phyloP scores from a whole-genome alignment of 2,329 filamentous ascomycete species.

The Coleophoma crateriformis region DNA sequence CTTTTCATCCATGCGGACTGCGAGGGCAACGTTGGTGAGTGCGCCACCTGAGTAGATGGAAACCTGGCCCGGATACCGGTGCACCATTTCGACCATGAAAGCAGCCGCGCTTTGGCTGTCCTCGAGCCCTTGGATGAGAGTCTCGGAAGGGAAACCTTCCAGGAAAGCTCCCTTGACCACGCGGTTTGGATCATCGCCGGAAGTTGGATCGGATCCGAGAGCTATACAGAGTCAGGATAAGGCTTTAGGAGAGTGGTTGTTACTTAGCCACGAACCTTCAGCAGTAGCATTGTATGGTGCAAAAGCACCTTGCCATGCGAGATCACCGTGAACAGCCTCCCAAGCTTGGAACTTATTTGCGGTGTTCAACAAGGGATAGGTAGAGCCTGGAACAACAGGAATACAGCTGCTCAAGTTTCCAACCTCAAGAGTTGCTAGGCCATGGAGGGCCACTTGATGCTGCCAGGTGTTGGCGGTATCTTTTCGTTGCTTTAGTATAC shows the following conservation, averaged over 20 bases:
- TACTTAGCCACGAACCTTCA: slow-evolving; percentile 17
- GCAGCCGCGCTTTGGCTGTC: slow-evolving; percentile 32
- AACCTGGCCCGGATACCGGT: slow-evolving; percentile 43
- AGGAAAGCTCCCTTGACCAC: slow-evolving; percentile 34
- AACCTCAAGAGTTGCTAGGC: slow-evolving; percentile 38
- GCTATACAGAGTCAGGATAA: slow-evolving; percentile 5
- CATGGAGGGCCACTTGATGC: slow-evolving; percentile 37
- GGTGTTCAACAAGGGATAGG: slow-evolving; percentile 41
- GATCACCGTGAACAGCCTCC: slow-evolving; percentile 35
- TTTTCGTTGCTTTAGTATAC: slow-evolving; percentile 13
- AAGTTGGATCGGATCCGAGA: slow-evolving; percentile 37
- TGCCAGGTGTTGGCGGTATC: slow-evolving; percentile 39
- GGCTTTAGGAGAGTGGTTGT: too few relatives aligned
- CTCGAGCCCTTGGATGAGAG: slow-evolving; percentile 18
- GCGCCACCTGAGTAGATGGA: slow-evolving; percentile 38
- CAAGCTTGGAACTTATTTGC: slow-evolving; percentile 36
- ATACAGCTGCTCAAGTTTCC: slow-evolving; percentile 40
- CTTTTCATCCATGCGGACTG: slow-evolving; percentile 36
- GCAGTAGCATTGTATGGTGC: slow-evolving; percentile 34
- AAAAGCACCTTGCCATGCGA: slow-evolving; percentile 41
- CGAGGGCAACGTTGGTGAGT: slow-evolving; percentile 43
- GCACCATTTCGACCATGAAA: slow-evolving; percentile 42
- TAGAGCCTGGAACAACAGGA: slow-evolving; percentile 38
- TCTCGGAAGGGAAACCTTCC: slow-evolving; percentile 41
- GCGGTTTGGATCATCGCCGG: slow-evolving; percentile 32